Percentiles rank a stretch among this genome's conserved stretches.
These are phyloP conservation scores for Castanospermum australe DNA, from an alignment of 306 rosid genomes.

Conservation along the genomic window DNA sequence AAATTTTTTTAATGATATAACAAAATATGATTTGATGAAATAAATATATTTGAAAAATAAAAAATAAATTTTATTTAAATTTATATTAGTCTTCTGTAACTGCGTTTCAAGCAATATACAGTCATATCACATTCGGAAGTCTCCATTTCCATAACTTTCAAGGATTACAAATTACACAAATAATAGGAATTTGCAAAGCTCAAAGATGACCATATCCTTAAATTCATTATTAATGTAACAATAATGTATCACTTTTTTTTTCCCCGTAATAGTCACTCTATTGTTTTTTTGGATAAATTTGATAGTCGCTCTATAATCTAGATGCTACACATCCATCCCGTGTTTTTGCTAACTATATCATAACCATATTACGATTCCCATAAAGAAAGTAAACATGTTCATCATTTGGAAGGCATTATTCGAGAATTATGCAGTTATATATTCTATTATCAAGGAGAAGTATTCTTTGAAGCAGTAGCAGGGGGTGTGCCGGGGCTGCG, in stretches of 20 bases:
- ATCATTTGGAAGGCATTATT: background rate
- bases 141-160: background rate
- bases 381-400: background rate
- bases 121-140: background rate
- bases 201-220: slow-evolving; percentile 17
- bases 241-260: background rate
- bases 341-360: slow-evolving; percentile 20
- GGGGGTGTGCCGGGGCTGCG: slow-evolving; percentile 65
- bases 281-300: too few species aligned
- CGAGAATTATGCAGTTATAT: background rate
- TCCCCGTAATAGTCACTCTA: background rate
- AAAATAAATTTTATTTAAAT: too few species aligned
- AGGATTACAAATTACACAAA: background rate
- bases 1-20: too few species aligned
- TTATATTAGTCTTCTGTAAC: background rate
- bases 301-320: background rate
- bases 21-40: too few species aligned
- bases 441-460: slow-evolving; percentile 38
- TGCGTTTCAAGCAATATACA: slow-evolving; percentile 8
- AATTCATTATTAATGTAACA: slow-evolving; percentile 22
- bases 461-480: slow-evolving; percentile 30
- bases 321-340: background rate
- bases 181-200: slow-evolving; percentile 6
- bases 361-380: slow-evolving; percentile 9
- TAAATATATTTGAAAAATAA: too few species aligned